These are phyloP conservation scores for Lippia alba DNA, from an alignment of 305 asterid genomes.

Conservation along the genomic window DNA sequence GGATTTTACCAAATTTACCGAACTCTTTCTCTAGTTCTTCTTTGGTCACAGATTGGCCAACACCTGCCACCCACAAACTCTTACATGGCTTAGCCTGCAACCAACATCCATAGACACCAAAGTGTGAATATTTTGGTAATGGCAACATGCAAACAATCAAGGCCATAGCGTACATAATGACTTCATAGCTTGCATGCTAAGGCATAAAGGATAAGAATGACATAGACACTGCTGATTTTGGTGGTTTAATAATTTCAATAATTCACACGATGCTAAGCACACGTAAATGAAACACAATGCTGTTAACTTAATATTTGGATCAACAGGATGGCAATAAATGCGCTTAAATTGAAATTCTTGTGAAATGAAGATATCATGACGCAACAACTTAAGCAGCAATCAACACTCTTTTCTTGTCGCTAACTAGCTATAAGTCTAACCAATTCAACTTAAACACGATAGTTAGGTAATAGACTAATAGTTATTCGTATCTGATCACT, in stretches of 20 bases:
- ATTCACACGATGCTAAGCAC: not conserved
- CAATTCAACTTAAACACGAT: not conserved
- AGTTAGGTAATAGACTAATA: not conserved
- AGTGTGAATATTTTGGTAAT: not conserved
- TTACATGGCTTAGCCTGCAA: slow-evolving; percentile 95
- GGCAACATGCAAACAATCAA: slow-evolving; percentile 1
- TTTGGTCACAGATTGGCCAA: slow-evolving; percentile 70
- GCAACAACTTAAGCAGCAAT: too few relatives aligned
- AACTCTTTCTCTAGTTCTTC: slow-evolving; percentile 92
- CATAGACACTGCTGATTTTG: slow-evolving; percentile 16
- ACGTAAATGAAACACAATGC: slow-evolving; percentile 1
- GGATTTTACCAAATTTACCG: slow-evolving; percentile 76
- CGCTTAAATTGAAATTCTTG: slow-evolving; percentile 5
- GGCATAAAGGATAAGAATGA: not conserved
- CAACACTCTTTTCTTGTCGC: slow-evolving; percentile 2
- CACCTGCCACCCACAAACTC: slow-evolving; percentile 96
- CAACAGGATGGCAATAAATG: not conserved
- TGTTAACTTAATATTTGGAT: not conserved
- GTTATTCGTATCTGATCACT: not conserved
- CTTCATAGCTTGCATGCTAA: slow-evolving; percentile 4
- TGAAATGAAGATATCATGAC: too few relatives aligned
- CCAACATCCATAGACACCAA: slow-evolving; percentile 32
- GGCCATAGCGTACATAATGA: slow-evolving; percentile 16
- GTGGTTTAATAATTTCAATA: not conserved
- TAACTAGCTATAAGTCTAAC: not conserved